Evolutionary conservation across 2,329 filamentous ascomycete species (phyloP).

Genomic region (Xylariaceae sp.): DNA sequence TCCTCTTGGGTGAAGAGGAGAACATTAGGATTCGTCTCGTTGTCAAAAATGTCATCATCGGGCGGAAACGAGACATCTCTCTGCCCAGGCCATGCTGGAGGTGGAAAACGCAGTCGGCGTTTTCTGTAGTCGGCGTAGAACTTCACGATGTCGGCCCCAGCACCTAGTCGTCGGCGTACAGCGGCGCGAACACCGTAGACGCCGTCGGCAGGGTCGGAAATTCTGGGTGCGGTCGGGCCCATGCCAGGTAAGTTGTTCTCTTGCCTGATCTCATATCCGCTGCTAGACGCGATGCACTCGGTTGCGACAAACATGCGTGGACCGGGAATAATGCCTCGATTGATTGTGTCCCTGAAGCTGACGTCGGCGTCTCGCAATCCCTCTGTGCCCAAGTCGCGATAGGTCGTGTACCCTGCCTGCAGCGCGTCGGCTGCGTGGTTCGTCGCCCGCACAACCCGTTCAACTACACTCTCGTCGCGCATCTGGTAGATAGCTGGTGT

Average conservation of each 20-base stretch:
- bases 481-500: conserved; percentile 40
- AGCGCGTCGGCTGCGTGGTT: conserved; percentile 51
- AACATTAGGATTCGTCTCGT: conserved; percentile 37
- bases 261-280: conserved; percentile 45
- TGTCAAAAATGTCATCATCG: conserved; percentile 17
- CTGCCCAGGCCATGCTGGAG: conserved; percentile 24
- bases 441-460: conserved; percentile 50
- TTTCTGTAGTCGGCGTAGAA: conserved; percentile 49
- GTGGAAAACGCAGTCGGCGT: conserved; percentile 40
- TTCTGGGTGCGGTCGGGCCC: conserved; percentile 32
- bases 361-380: conserved; percentile 47
- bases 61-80: conserved; percentile 34
- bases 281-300: conserved; percentile 45
- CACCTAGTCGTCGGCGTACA: conserved; percentile 43
- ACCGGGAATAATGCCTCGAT: conserved; percentile 50
- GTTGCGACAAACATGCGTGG: conserved; percentile 55
- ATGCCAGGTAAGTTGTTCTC: conserved; percentile 38
- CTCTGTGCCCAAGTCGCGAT: conserved; percentile 54
- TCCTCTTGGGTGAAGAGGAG: conserved; percentile 45
- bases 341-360: conserved; percentile 49
- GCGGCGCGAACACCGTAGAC: conserved; percentile 41
- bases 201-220: conserved; percentile 46
- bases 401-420: conserved; percentile 56
- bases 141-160: conserved; percentile 49
- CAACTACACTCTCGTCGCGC: conserved; percentile 55